phyloP scores from a whole-genome alignment of 768 basidiomycete species.

The Trametes sanguinea region DNA sequence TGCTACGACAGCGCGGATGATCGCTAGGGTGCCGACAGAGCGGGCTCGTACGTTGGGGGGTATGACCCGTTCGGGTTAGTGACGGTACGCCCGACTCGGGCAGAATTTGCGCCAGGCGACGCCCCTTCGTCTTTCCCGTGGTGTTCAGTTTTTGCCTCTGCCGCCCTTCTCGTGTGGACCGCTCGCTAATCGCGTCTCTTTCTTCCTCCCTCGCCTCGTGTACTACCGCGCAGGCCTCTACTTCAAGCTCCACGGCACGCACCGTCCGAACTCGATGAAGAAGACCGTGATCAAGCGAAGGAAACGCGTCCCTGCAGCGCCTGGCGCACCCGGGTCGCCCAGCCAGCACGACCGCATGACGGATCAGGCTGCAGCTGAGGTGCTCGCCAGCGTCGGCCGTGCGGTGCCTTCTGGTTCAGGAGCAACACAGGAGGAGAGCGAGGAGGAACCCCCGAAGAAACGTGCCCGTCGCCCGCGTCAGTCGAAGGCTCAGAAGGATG shows the following conservation, averaged over 20 bases:
- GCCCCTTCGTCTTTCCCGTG: conserved; percentile 5
- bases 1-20: conserved; percentile 9
- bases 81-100: neutral
- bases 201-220: neutral
- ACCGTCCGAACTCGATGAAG: conserved; percentile 98
- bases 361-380: conserved; percentile 88
- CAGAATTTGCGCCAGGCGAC: neutral
- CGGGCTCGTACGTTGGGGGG: neutral
- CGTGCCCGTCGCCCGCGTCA: conserved; percentile 41
- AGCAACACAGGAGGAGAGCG: conserved; percentile 49
- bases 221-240: conserved; percentile 72
- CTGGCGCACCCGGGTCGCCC: conserved; percentile 39
- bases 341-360: conserved; percentile 52
- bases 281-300: conserved; percentile 98
- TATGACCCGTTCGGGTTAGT: neutral
- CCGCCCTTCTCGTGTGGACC: neutral
- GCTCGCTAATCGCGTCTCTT: conserved; percentile 8
- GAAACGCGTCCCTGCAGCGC: conserved; percentile 92
- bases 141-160: conserved; percentile 2
- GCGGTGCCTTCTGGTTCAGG: conserved; percentile 37
- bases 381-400: conserved; percentile 82
- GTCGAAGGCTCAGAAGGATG: conserved; percentile 37
- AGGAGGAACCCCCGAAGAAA: conserved; percentile 55
- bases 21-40: conserved; percentile 11
- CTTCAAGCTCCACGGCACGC: conserved; percentile 96